Evolutionary conservation across 1,139 yeast species (phyloP), one percentile per base, ranked within the genome.

Genomic region (Zygosaccharomyces pseudobailii): DNA sequence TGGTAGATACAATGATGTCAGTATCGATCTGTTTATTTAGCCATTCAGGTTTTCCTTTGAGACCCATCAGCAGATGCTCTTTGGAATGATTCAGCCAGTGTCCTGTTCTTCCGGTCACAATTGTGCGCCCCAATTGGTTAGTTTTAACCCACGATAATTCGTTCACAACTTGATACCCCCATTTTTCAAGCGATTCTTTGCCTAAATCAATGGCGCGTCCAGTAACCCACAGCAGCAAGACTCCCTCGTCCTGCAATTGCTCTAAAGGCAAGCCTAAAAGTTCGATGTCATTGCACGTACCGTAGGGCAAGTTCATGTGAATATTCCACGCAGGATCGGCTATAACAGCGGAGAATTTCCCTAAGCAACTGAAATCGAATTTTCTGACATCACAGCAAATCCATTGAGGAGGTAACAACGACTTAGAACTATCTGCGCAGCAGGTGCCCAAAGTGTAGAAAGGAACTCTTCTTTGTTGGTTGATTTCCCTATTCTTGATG

Each of bases 81-180:
- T 90, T 90, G 0, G 96, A 87, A 66, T 90, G 97, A 62, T 90
- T 90, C 43, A 90, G 72, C 97, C 97, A 90, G 65, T 90, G 97
- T 0, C 97, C 97, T 0, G 97, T 90, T 53, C 97, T 71, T 0
- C 97, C 97, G 0, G 97, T 90, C 50, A 94, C 92, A 43, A 90
- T 89, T 0, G 96, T 90, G 53, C 96, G 71, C 28, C 84, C 80
- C 51, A 90, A 70, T 63, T 90, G 97, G 64, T 90, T 90, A 8
- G 94, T 79, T 64, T 90, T 90, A 51, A 88, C 78, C 97, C 97
- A 90, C 20, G 90, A 79, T 55, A 90, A 68, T 64, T 89, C 97
- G 63, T 89, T 92, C 23, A 80, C 70, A 5, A 84, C 79, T 28
- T 66, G 62, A 62, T 90, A 90, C 0, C 97, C 97, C 96, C 97